These are phyloP conservation scores for Mallotus repandus DNA, from an alignment of 441 rosid genomes.

Conservation along the genomic window DNA sequence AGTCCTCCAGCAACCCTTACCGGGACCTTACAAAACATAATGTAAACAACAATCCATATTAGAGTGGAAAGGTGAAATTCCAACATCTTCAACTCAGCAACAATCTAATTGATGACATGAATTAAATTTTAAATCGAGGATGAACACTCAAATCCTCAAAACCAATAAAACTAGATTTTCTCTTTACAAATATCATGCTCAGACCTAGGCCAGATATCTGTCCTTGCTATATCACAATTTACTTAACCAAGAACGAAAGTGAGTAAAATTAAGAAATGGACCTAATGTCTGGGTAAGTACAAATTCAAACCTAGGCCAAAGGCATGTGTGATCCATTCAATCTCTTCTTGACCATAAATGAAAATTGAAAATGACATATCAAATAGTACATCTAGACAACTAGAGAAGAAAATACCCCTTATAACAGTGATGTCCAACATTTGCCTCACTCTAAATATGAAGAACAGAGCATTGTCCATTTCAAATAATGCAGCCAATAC, in stretches of 20 bases:
- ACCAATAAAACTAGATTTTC: too few species aligned
- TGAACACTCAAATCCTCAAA: background rate
- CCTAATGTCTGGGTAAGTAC: background rate
- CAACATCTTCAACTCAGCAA: background rate
- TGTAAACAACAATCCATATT: slow-evolving; percentile 12
- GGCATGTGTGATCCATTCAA: background rate
- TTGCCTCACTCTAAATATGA: background rate
- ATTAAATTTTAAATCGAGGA: background rate
- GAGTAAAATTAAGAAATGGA: too few species aligned
- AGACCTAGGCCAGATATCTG: too few species aligned
- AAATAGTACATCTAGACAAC: background rate
- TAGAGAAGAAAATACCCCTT: background rate
- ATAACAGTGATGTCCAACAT: background rate
- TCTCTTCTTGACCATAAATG: background rate
- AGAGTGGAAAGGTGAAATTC: background rate
- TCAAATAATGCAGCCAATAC: too few species aligned
- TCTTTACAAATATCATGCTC: too few species aligned
- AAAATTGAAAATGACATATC: background rate
- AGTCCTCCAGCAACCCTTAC: slow-evolving; percentile 98
- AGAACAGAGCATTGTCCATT: too few species aligned
- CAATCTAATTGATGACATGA: background rate
- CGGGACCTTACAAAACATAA: slow-evolving; percentile 57
- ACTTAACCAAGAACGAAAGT: too few species aligned
- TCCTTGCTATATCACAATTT: too few species aligned
- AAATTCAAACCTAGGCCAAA: background rate